These are phyloP conservation scores for Dryas drummondii DNA, from an alignment of 306 rosid genomes.

Conservation along the genomic window DNA sequence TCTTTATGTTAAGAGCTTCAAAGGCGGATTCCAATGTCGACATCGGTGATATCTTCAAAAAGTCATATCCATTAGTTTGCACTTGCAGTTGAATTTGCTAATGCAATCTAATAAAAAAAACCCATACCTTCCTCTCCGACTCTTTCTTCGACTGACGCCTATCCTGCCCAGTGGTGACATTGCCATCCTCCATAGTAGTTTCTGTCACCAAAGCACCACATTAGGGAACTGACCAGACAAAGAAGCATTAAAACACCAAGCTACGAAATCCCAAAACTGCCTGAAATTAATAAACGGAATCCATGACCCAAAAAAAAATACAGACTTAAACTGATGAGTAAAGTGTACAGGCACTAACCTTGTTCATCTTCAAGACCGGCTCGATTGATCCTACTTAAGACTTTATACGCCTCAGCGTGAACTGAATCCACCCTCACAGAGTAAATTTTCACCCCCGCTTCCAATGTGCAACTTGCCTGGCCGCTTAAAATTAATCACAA, in stretches of 20 bases:
- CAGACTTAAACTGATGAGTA: conserved; percentile 12
- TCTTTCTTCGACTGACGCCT: conserved; percentile 22
- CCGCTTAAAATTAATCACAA: background rate
- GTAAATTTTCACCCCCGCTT: conserved; percentile 95
- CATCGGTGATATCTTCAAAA: conserved; percentile 28
- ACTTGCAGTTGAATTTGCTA: background rate
- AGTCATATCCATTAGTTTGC: conserved; percentile 13
- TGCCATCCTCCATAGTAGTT: background rate
- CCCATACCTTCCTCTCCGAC: conserved; percentile 22
- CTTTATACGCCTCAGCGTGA: conserved; percentile 93
- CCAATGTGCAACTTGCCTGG: conserved; percentile 99
- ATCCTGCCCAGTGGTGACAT: conserved; percentile 6
- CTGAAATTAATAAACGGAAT: background rate
- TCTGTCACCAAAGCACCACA: background rate
- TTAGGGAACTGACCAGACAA: conserved; percentile 10
- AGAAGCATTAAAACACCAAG: background rate
- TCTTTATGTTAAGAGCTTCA: conserved; percentile 30
- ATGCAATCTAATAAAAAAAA: background rate
- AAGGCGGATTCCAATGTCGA: conserved; percentile 35
- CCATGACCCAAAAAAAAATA: background rate
- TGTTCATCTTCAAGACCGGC: conserved; percentile 80
- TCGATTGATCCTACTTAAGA: conserved; percentile 88
- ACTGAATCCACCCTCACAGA: conserved; percentile 86
- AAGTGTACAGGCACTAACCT: conserved; percentile 37
- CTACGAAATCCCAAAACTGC: conserved; percentile 18